Evolutionary conservation across 352 stramenopile genomes (phyloP).

Genomic region (Phytopythium boreale): DNA sequence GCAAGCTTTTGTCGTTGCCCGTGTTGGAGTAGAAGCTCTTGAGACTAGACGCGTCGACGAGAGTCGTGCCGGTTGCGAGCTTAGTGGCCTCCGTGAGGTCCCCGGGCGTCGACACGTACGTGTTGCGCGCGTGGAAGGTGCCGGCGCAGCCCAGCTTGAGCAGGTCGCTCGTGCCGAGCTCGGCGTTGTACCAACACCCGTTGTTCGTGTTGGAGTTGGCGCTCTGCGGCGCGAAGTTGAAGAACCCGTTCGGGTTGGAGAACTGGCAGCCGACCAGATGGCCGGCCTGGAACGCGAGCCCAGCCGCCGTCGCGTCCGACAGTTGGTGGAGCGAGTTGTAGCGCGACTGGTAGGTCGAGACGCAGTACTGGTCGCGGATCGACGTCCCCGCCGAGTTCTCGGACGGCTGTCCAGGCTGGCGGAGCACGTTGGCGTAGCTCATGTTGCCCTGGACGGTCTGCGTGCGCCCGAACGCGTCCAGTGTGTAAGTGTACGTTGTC

Average conservation of each 20-base stretch:
- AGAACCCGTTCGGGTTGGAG: conserved; percentile 32
- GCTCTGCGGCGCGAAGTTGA: conserved; percentile 35
- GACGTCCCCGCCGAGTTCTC: conserved; percentile 17
- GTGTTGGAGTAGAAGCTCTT: conserved; percentile 21
- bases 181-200: conserved; percentile 36
- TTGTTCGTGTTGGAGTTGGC: conserved; percentile 33
- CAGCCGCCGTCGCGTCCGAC: conserved; percentile 16
- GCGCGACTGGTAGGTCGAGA: conserved; percentile 23
- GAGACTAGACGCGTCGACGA: conserved; percentile 15
- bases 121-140: conserved; percentile 16
- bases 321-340: conserved; percentile 32
- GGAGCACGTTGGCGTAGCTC: conserved; percentile 25
- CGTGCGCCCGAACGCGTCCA: conserved; percentile 22
- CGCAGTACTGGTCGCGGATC: conserved; percentile 33
- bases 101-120: conserved; percentile 14
- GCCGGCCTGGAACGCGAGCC: conserved; percentile 25
- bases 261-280: conserved; percentile 34
- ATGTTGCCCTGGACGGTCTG: conserved; percentile 12
- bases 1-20: conserved; percentile 15
- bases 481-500: conserved; percentile 19
- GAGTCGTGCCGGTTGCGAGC: conserved; percentile 10
- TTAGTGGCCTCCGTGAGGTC: neutral
- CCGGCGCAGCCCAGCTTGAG: conserved; percentile 36
- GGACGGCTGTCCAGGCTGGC: conserved; percentile 16
- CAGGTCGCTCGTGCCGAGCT: conserved; percentile 21